phyloP scores from a whole-genome alignment of 2,329 filamentous ascomycete species.

The Bisporella sp. region DNA sequence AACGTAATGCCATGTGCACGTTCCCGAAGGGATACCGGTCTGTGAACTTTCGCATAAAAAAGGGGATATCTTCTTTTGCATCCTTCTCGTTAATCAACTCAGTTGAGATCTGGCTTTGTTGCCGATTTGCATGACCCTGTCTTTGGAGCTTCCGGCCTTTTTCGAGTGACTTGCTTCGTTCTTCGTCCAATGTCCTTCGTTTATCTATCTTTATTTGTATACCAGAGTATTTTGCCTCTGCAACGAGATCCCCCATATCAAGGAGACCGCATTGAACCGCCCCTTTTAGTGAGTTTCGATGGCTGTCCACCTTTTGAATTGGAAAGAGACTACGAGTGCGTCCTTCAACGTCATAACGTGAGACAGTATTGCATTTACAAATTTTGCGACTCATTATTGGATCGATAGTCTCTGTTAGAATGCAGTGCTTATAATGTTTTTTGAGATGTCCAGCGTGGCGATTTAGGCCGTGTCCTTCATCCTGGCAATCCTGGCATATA shows the following conservation, averaged over 20 bases:
- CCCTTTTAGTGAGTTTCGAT: neutral
- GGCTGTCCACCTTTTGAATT: neutral
- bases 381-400: neutral
- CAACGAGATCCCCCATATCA: neutral
- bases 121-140: neutral
- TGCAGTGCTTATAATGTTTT: neutral
- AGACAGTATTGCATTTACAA: neutral
- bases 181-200: neutral
- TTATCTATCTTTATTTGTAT: neutral
- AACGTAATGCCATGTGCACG: slow-evolving; percentile 33
- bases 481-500: neutral
- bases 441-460: neutral
- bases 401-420: neutral
- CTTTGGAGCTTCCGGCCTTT: neutral
- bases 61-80: slow-evolving; percentile 15
- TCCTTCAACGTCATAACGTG: neutral
- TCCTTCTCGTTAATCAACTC: slow-evolving; percentile 1
- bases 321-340: neutral
- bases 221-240: neutral
- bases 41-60: slow-evolving; percentile 15
- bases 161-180: neutral
- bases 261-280: neutral
- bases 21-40: slow-evolving; percentile 31
- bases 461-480: neutral
- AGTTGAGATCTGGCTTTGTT: neutral